Conservation (phyloP, 768 basidiomycete species). For the Auriscalpium vulgare region DNA sequence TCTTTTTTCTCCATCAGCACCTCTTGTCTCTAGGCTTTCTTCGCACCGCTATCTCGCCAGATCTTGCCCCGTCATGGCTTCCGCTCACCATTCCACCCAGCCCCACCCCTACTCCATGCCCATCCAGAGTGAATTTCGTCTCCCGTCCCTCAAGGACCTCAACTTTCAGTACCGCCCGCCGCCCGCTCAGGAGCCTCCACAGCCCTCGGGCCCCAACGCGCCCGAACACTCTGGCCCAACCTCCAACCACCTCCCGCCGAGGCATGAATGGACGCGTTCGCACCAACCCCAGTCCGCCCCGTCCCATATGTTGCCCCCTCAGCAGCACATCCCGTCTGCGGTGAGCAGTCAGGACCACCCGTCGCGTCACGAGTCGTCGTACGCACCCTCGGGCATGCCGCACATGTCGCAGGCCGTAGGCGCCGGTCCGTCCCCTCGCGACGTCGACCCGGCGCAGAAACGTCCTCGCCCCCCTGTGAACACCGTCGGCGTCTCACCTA, state of each 20-base stretch:
- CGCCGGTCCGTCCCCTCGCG: constrained; percentile 16
- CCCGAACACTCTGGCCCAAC: constrained; percentile 20
- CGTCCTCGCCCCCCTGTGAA: constrained; percentile 32
- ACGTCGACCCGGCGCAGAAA: constrained; percentile 33
- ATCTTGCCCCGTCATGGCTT: constrained; percentile 41
- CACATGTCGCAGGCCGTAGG: constrained; percentile 9
- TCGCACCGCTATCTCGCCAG: not conserved
- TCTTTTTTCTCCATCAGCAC: not conserved
- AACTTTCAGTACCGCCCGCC: constrained; percentile 45
- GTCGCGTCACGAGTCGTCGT: constrained; percentile 35
- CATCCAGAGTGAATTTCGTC: constrained; percentile 39
- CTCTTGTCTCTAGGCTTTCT: not conserved
- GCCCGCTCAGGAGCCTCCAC: constrained; percentile 26
- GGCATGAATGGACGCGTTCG: constrained; percentile 26
- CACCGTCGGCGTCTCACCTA: constrained; percentile 36
- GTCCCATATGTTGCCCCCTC: constrained; percentile 14
- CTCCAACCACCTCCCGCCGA: constrained; percentile 23
- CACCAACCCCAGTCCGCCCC: constrained; percentile 12
- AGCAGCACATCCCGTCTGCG: constrained; percentile 14
- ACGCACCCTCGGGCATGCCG: constrained; percentile 23
- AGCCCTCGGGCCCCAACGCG: constrained; percentile 21
- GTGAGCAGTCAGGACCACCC: constrained; percentile 17
- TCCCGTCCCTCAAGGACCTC: constrained; percentile 69
- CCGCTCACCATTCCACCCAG: constrained; percentile 39
- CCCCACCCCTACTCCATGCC: constrained; percentile 28